A percentile compares a stretch with the other conserved stretches of the same genome.
Evolutionary conservation across 1,139 yeast species (phyloP).

Genomic region (Sugiyamaella pinicola): DNA sequence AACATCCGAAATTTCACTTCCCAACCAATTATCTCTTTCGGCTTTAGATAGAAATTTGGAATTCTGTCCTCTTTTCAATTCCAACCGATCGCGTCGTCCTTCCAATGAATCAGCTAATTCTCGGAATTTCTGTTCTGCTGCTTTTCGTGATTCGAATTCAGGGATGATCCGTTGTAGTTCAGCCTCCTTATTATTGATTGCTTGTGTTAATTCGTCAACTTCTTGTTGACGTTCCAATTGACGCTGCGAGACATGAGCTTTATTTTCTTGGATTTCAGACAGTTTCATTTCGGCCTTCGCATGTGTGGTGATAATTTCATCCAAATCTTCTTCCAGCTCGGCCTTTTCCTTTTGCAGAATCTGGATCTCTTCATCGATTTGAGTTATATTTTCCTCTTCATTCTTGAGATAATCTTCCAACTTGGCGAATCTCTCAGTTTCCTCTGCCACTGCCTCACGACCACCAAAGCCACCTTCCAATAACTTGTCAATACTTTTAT

Average conservation of each 20-base stretch:
- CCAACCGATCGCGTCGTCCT: constrained; percentile 61
- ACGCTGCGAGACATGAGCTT: constrained; percentile 22
- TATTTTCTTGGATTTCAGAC: constrained; percentile 32
- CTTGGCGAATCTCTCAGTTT: constrained; percentile 41
- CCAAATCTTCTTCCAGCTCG: constrained; percentile 52
- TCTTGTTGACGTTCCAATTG: constrained; percentile 24
- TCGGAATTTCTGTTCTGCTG: constrained; percentile 15
- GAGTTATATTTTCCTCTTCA: constrained; percentile 52
- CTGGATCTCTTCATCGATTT: constrained; percentile 45
- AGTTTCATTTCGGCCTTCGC: constrained; percentile 43
- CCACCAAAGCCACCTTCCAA: constrained; percentile 12
- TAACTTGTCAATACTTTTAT: constrained; percentile 17
- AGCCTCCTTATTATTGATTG: constrained; percentile 32
- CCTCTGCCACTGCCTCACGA: constrained; percentile 8
- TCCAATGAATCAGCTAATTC: constrained; percentile 43
- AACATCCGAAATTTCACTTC: constrained; percentile 49
- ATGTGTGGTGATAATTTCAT: constrained; percentile 43
- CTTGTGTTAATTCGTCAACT: constrained; percentile 19
- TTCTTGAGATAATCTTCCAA: constrained; percentile 53
- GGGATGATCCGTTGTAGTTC: constrained; percentile 24
- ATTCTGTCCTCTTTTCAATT: constrained; percentile 74
- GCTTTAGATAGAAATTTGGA: constrained; percentile 56
- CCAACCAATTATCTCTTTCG: constrained; percentile 75
- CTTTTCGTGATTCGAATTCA: constrained; percentile 8
- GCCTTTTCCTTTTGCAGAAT: constrained; percentile 48